Conservation (phyloP, 106 monocot species). For the Posidonia australis region DNA sequence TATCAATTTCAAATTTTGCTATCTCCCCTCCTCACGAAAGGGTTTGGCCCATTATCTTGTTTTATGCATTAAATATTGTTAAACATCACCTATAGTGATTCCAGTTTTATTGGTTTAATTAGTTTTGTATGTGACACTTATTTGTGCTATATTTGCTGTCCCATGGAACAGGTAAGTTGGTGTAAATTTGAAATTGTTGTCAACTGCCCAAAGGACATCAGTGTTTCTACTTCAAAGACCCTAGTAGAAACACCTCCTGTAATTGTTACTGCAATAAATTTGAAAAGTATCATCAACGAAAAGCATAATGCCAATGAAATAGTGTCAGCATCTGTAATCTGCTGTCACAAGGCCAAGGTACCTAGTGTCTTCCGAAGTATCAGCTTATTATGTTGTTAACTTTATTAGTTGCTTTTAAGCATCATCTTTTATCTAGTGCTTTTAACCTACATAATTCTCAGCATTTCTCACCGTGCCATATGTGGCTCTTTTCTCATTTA, state of each 20-base stretch:
- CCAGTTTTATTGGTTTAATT: not conserved
- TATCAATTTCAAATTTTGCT: slow-evolving; percentile 71
- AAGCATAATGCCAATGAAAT: slow-evolving; percentile 76
- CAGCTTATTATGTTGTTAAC: not conserved
- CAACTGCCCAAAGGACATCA: slow-evolving; percentile 76
- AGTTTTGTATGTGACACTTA: not conserved
- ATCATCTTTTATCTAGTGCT: too few relatives aligned
- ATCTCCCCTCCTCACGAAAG: slow-evolving; percentile 38
- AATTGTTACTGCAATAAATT: slow-evolving; percentile 70
- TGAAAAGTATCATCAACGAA: slow-evolving; percentile 70
- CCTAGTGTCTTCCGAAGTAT: not conserved
- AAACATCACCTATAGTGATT: not conserved
- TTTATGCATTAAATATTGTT: not conserved
- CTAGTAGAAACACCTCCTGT: slow-evolving; percentile 61
- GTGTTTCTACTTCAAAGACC: slow-evolving; percentile 38
- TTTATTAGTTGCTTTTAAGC: not conserved
- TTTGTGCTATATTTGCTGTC: not conserved
- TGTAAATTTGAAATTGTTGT: slow-evolving; percentile 86
- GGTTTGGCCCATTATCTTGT: slow-evolving; percentile 25
- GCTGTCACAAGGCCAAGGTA: slow-evolving; percentile 87
- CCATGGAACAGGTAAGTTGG: slow-evolving; percentile 75
- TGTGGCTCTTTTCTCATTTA: not conserved
- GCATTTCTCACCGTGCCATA: too few relatives aligned
- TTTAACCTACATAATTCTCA: too few relatives aligned
- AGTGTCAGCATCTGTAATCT: slow-evolving; percentile 82